phyloP scores from a whole-genome alignment of 139 green algal genomes.

The Chlamydomonas urium region DNA sequence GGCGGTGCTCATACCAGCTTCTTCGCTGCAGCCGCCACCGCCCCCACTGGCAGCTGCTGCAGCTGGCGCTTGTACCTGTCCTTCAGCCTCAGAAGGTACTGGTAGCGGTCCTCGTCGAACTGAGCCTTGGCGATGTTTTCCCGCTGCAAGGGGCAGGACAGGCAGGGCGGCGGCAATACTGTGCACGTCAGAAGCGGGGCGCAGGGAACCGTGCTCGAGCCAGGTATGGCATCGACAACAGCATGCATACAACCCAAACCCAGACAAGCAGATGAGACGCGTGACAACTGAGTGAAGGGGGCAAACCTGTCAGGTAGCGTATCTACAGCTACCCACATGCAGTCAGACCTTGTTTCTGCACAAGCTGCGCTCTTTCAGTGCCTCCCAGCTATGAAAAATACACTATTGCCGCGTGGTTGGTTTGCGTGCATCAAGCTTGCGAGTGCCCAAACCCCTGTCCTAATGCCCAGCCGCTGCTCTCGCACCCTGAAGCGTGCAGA shows the following conservation, averaged over 20 bases:
- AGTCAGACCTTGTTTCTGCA: no score
- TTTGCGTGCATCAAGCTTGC: neutral
- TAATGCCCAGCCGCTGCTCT: neutral
- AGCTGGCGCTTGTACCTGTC: slow-evolving; percentile 16
- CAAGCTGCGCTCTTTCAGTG: no score
- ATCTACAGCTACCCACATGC: no score
- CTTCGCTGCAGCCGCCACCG: no score
- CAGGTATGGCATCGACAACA: neutral
- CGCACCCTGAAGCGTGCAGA: neutral
- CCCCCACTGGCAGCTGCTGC: no score
- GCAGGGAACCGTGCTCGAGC: neutral
- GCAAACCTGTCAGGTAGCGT: neutral
- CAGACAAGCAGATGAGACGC: neutral
- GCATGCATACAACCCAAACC: neutral
- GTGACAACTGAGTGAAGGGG: neutral
- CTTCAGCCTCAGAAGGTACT: slow-evolving; percentile 16
- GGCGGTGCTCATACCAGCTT: no score
- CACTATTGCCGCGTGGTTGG: neutral
- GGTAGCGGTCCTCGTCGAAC: slow-evolving; percentile 18
- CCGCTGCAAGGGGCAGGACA: neutral
- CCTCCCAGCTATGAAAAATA: neutral
- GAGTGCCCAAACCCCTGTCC: neutral
- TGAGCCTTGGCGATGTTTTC: neutral
- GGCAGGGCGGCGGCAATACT: neutral
- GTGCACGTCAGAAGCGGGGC: neutral